These are phyloP conservation scores for Yueomyces sp. DNA, from an alignment of 805 yeast genomes.

Conservation along the genomic window DNA sequence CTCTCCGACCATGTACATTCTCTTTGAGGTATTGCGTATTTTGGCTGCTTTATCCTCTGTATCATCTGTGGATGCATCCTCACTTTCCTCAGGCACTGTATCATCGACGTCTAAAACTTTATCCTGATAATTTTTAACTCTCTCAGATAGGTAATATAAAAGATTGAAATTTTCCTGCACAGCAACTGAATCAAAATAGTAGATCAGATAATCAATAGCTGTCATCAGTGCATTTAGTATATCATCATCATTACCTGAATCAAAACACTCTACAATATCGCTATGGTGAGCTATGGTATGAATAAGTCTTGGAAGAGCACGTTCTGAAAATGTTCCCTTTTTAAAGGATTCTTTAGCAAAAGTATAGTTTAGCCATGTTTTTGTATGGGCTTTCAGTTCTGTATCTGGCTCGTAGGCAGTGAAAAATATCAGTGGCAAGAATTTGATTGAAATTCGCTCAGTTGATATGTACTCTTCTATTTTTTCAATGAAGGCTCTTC, in stretches of 20 bases:
- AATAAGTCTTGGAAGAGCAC: slow-evolving; percentile 50
- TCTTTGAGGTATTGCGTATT: slow-evolving; percentile 1
- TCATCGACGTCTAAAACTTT: slow-evolving; percentile 26
- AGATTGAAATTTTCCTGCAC: slow-evolving; percentile 56
- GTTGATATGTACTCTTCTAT: slow-evolving; percentile 39
- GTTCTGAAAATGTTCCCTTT: slow-evolving; percentile 45
- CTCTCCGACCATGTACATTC: slow-evolving; percentile 57
- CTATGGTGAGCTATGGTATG: slow-evolving; percentile 63
- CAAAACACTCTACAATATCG: slow-evolving; percentile 37
- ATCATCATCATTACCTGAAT: slow-evolving; percentile 20
- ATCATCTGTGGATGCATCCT: slow-evolving; percentile 1
- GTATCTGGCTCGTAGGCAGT: slow-evolving; percentile 63
- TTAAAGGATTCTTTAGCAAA: slow-evolving; percentile 22
- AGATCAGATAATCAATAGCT: slow-evolving; percentile 46
- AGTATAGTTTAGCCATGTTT: slow-evolving; percentile 62
- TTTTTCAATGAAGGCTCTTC: slow-evolving; percentile 35
- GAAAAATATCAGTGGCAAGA: slow-evolving; percentile 55
- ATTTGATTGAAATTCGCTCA: slow-evolving; percentile 47
- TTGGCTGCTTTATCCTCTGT: slow-evolving; percentile 10
- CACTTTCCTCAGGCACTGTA: slow-evolving; percentile 14
- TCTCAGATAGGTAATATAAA: slow-evolving; percentile 60
- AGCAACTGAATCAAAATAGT: slow-evolving; percentile 46
- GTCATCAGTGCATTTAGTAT: slow-evolving; percentile 33
- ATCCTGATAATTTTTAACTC: slow-evolving; percentile 70
- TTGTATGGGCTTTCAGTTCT: slow-evolving; percentile 34